Evolutionary conservation across 23 red algal genomes (phyloP).

Genomic region (Gracilariopsis chorda): DNA sequence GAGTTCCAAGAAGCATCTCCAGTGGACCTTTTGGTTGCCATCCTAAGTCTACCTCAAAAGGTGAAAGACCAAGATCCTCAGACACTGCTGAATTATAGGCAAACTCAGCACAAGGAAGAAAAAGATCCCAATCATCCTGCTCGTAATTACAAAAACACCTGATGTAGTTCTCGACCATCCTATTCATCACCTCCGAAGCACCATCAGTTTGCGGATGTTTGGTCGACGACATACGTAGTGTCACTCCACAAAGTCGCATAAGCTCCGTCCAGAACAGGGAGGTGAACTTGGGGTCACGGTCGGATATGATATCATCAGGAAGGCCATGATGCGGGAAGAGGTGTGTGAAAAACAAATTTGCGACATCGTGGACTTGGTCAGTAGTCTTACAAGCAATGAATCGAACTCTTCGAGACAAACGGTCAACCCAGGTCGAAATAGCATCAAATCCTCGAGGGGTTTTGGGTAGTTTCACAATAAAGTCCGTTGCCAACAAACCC

Average conservation of each 20-base stretch:
- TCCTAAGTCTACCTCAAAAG: constrained; percentile 4
- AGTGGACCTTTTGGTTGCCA: neutral
- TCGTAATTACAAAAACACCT: constrained; percentile 4
- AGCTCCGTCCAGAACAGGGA: neutral
- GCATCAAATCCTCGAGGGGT: neutral
- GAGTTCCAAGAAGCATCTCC: neutral
- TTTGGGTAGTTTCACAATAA: neutral
- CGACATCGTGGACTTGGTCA: neutral
- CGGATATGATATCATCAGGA: neutral
- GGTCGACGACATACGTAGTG: neutral
- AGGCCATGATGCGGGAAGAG: neutral
- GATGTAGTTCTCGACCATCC: no score
- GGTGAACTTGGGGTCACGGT: constrained; percentile 1
- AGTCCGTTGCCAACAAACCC: neutral
- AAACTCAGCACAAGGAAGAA: neutral
- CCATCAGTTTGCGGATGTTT: constrained; percentile 4
- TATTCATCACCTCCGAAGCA: neutral
- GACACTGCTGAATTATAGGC: neutral
- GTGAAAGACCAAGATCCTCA: neutral
- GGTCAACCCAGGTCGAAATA: neutral
- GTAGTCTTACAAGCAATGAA: neutral
- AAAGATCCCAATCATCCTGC: constrained; percentile 10
- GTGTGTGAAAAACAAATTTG: neutral
- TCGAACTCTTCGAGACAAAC: neutral
- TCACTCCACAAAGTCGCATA: neutral